A percentile compares a stretch with the other conserved stretches of the same genome.
phyloP scores from a whole-genome alignment of 2,329 filamentous ascomycete genomes.

The Aspergillus novofumigatus region DNA sequence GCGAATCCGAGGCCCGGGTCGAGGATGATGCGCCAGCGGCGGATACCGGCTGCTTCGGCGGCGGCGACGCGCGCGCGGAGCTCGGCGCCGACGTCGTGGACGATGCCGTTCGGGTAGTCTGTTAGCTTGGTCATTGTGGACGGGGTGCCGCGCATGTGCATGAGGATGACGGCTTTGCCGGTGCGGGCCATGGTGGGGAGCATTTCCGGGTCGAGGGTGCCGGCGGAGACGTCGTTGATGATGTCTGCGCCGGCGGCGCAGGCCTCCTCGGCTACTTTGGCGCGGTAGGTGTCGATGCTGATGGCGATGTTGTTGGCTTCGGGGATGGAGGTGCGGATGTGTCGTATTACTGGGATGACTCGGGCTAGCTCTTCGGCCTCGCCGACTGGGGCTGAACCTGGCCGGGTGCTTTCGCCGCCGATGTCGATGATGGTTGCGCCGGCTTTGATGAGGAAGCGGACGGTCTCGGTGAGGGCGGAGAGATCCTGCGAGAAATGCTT shows the following conservation, averaged over 20 bases:
- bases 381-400: slow-evolving; percentile 64
- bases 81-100: slow-evolving; percentile 63
- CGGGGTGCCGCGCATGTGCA: slow-evolving; percentile 91
- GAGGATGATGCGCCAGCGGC: slow-evolving; percentile 89
- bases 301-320: slow-evolving; percentile 64
- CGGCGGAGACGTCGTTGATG: slow-evolving; percentile 90
- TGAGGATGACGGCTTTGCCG: slow-evolving; percentile 74
- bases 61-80: slow-evolving; percentile 65
- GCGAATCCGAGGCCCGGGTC: slow-evolving; percentile 95
- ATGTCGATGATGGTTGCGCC: slow-evolving; percentile 87
- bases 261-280: slow-evolving; percentile 72
- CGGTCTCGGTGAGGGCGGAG: slow-evolving; percentile 51
- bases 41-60: slow-evolving; percentile 76
- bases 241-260: slow-evolving; percentile 79
- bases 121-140: slow-evolving; percentile 71
- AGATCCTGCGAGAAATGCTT: slow-evolving; percentile 50
- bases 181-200: slow-evolving; percentile 72
- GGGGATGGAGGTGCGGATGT: slow-evolving; percentile 62
- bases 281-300: slow-evolving; percentile 90
- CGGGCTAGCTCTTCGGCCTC: slow-evolving; percentile 71
- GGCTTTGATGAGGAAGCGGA: slow-evolving; percentile 58
- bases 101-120: slow-evolving; percentile 64
- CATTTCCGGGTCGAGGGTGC: slow-evolving; percentile 74
- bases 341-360: slow-evolving; percentile 71
- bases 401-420: slow-evolving; percentile 88